Base-by-base conservation (phyloP, 495 filamentous ascomycete genomes). In the Pseudotulostoma volvatum region DNA sequence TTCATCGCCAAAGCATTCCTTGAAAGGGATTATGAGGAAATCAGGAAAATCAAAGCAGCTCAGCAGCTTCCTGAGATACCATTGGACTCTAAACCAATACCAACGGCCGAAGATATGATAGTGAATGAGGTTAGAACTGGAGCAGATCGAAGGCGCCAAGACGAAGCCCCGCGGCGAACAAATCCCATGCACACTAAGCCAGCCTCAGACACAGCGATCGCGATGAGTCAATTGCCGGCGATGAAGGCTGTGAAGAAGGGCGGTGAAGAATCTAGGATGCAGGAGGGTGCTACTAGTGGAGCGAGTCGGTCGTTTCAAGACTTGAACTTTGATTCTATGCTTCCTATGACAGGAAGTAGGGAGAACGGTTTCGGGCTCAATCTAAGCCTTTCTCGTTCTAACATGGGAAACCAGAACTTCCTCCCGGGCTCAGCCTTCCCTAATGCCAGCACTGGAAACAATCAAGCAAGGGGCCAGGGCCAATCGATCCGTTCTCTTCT, bases 1-100 rank as follows among this genome's bases (percentile, higher is more conserved):
- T 63, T 64, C 32, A 61, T 66, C 30, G 63, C 63, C 16, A 66
- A 66, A 38, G 56, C 61, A 9, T 65, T 61, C 33, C 41, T 64
- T 14, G 63, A 68, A 49, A 60, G 49, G 40, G 63, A 65, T 36
- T 65, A 66, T 36, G 61, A 64, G 19, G 54, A 48, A 13, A 49
- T 65, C 39, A 54, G 49, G 39, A 57, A 56, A 2, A 56, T 44
- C 19, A 61, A 60, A 36, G 47, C 52, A 20, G 51, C 50, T 4
- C 48, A 56, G 4, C 46, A 51, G 16, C 46, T 48, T n/a, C 25
- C 19, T 19, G 36, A 39, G 13, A 11, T 36, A 23, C 17, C 30
- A 21, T 9, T 19, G 9, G 9, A 18, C 3, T 18, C 42, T 2
- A 36, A 31, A 9, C 2, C 20, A 3, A n/a, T 23, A 14, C 23